phyloP scores from a whole-genome alignment of 331 rosid species.

The Erythrophleum ivorense region DNA sequence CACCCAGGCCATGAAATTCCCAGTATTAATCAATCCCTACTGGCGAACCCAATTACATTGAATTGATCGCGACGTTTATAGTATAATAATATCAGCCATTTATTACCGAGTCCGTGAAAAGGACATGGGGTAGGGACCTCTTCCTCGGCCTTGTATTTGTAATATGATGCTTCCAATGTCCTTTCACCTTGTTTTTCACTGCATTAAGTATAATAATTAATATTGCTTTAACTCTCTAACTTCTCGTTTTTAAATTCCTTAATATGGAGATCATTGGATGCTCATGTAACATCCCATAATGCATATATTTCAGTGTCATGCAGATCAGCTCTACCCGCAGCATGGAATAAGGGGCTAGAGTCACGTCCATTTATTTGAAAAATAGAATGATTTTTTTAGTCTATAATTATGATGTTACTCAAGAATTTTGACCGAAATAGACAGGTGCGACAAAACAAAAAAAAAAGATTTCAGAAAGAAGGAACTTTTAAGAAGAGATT shows the following conservation, averaged over 20 bases:
- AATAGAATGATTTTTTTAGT: not conserved
- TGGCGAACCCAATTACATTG: constrained; percentile 35
- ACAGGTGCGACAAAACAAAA: not conserved
- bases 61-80: constrained; percentile 31
- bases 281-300: not conserved
- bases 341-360: not conserved
- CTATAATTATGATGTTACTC: not conserved
- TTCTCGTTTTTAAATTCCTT: not conserved
- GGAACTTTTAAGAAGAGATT: no score
- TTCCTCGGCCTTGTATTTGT: constrained; percentile 16
- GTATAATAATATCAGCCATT: constrained; percentile 17
- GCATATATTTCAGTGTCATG: not conserved
- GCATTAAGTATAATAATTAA: not conserved
- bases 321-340: no score
- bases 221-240: constrained; percentile 9
- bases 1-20: constrained; percentile 32
- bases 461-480: no score
- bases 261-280: not conserved
- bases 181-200: constrained; percentile 31
- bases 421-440: not conserved
- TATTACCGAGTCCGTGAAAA: constrained; percentile 21
- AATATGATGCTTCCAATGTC: constrained; percentile 46
- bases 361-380: not conserved
- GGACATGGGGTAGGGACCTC: constrained; percentile 8
- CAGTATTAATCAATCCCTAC: not conserved